Evolutionary conservation across 352 stramenopile species (phyloP).

Genomic region (Pythium pyrilobum): DNA sequence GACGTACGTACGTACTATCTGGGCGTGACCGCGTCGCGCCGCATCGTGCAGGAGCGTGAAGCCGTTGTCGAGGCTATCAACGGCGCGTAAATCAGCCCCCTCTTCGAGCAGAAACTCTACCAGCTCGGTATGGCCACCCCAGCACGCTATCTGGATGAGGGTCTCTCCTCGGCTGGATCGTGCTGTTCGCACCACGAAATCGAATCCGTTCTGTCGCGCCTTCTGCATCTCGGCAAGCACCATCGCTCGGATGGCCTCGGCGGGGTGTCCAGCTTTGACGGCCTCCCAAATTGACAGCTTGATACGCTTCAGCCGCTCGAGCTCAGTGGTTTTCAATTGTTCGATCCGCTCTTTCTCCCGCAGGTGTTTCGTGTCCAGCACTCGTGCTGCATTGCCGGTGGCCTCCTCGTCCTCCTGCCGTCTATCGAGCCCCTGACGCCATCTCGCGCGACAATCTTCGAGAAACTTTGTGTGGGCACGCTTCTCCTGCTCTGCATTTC

Average conservation of each 20-base stretch:
- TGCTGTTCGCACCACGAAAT: conserved; percentile 44
- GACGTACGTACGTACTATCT: conserved; percentile 48
- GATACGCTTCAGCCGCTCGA: conserved; percentile 13
- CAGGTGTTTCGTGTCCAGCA: conserved; percentile 6
- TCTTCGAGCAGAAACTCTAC: conserved; percentile 54
- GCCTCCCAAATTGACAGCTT: conserved; percentile 73
- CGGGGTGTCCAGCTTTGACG: conserved; percentile 37
- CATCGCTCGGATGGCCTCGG: conserved; percentile 47
- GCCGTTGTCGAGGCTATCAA: conserved; percentile 52
- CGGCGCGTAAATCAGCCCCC: conserved; percentile 39
- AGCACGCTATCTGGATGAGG: conserved; percentile 65
- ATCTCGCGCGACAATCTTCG: conserved; percentile 17
- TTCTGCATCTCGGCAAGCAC: conserved; percentile 61
- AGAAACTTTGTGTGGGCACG: conserved; percentile 9
- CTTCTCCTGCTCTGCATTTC: not conserved
- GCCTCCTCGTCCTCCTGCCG: conserved; percentile 24
- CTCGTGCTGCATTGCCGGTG: conserved; percentile 3
- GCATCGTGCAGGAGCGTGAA: conserved; percentile 67
- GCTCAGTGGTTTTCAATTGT: not conserved
- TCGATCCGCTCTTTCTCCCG: conserved; percentile 6
- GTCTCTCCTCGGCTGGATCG: conserved; percentile 50
- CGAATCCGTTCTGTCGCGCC: conserved; percentile 45
- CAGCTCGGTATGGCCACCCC: conserved; percentile 58
- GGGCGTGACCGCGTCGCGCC: conserved; percentile 40
- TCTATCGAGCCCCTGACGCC: conserved; percentile 34